A percentile compares a stretch with the other conserved stretches of the same genome.
Conservation (phyloP, 2,329 filamentous ascomycete genomes). For the Eurotiales sp. region DNA sequence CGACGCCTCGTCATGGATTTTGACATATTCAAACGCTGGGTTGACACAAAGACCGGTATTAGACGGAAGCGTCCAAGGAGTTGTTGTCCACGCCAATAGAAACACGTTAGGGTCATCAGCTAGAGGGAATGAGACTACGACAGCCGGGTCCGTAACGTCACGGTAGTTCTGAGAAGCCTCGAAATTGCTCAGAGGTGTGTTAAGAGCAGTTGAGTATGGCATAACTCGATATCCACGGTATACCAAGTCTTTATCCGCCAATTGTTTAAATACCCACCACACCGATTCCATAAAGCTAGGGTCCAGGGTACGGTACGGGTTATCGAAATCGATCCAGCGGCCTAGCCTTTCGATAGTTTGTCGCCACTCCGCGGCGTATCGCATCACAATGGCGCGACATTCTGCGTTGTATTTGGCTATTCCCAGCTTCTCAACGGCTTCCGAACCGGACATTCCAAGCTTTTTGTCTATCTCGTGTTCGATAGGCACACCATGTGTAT, state of each 20-base stretch:
- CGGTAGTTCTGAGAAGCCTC: constrained; percentile 95
- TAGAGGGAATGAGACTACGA: constrained; percentile 84
- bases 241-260: constrained; percentile 84
- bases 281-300: constrained; percentile 91
- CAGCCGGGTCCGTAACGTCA: constrained; percentile 83
- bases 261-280: constrained; percentile 95
- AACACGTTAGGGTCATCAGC: constrained; percentile 69
- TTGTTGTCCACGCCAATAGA: constrained; percentile 85
- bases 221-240: constrained; percentile 91
- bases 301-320: constrained; percentile 94
- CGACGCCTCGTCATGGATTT: constrained; percentile 77
- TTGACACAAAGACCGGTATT: constrained; percentile 74
- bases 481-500: constrained; percentile 89
- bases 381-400: constrained; percentile 90
- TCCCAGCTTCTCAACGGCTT: constrained; percentile 81
- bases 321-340: constrained; percentile 97
- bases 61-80: constrained; percentile 80
- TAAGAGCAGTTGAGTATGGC: constrained; percentile 89
- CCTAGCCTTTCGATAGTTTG: constrained; percentile 82
- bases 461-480: constrained; percentile 99
- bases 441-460: constrained; percentile 79
- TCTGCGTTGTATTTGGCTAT: constrained; percentile 87
- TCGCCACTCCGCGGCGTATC: constrained; percentile 82
- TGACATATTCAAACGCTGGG: constrained; percentile 81
- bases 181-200: constrained; percentile 87